A percentile compares a stretch with the other conserved stretches of the same genome.
phyloP scores from a whole-genome alignment of 306 rosid genomes.

The Echinosophora koreensis region DNA sequence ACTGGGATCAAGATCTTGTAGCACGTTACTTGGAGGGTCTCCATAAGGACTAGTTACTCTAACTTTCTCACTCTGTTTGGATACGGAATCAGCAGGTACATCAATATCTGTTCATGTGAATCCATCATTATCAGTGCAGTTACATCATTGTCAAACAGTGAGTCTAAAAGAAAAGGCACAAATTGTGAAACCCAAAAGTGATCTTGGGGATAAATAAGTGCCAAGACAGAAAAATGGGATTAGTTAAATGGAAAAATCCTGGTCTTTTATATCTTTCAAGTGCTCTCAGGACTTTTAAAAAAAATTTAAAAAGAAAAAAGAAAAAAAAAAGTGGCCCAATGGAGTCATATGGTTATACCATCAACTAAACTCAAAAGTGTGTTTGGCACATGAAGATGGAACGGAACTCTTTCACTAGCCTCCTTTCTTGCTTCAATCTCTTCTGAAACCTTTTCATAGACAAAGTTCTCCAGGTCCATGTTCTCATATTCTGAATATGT shows the following conservation, averaged over 20 bases:
- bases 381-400: slow-evolving; percentile 84
- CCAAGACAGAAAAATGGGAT: slow-evolving; percentile 38
- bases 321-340: neutral
- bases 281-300: slow-evolving; percentile 15
- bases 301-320: slow-evolving; percentile 8
- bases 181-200: slow-evolving; percentile 18
- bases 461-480: slow-evolving; percentile 94
- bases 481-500: slow-evolving; percentile 79
- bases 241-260: slow-evolving; percentile 27
- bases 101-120: slow-evolving; percentile 66
- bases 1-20: slow-evolving; percentile 60
- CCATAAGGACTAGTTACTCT: slow-evolving; percentile 66
- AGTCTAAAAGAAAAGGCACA: slow-evolving; percentile 30
- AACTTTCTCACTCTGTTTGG: slow-evolving; percentile 62
- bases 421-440: slow-evolving; percentile 87
- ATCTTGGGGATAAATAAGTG: slow-evolving; percentile 29
- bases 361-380: slow-evolving; percentile 82
- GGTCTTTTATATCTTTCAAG: slow-evolving; percentile 27
- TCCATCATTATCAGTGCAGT: slow-evolving; percentile 31
- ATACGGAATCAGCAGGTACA: slow-evolving; percentile 62
- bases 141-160: slow-evolving; percentile 39
- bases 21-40: slow-evolving; percentile 58
- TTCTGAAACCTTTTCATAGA: slow-evolving; percentile 85
- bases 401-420: slow-evolving; percentile 70
- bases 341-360: slow-evolving; percentile 58